Evolutionary conservation across 805 yeast species (phyloP).

Genomic region (Isabelozyma rhagii): DNA sequence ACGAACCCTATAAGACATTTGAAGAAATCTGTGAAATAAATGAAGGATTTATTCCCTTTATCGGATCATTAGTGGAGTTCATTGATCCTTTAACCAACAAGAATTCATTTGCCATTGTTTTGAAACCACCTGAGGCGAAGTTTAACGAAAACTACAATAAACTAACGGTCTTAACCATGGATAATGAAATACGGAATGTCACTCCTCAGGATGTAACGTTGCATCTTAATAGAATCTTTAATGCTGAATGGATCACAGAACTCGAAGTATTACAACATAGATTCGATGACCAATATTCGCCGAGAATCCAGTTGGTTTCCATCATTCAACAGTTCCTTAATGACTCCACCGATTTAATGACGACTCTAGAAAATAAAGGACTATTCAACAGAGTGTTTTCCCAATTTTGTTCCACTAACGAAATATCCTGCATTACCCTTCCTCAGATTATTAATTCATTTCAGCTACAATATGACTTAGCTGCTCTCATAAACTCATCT

Average conservation of each 20-base stretch:
- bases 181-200: constrained; percentile 26
- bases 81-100: constrained; percentile 10
- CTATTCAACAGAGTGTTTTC: constrained; percentile 11
- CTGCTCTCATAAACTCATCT: constrained; percentile 5
- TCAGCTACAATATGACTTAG: neutral
- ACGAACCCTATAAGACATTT: neutral
- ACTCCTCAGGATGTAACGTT: constrained; percentile 27
- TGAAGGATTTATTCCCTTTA: neutral
- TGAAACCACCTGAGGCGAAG: constrained; percentile 24
- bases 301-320: constrained; percentile 17
- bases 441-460: constrained; percentile 10
- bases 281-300: constrained; percentile 12
- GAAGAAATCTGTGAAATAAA: neutral
- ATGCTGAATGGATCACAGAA: constrained; percentile 13
- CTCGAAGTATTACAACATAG: constrained; percentile 17
- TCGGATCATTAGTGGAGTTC: constrained; percentile 42
- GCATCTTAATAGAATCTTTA: constrained; percentile 24
- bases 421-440: constrained; percentile 4
- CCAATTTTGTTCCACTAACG: constrained; percentile 8
- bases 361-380: constrained; percentile 8
- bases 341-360: neutral
- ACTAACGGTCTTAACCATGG: constrained; percentile 26
- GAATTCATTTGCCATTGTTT: constrained; percentile 34
- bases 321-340: constrained; percentile 23
- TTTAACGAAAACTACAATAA: constrained; percentile 33